Base-by-base conservation (phyloP, 768 basidiomycete genomes). In the Pleurotus tuoliensis region DNA sequence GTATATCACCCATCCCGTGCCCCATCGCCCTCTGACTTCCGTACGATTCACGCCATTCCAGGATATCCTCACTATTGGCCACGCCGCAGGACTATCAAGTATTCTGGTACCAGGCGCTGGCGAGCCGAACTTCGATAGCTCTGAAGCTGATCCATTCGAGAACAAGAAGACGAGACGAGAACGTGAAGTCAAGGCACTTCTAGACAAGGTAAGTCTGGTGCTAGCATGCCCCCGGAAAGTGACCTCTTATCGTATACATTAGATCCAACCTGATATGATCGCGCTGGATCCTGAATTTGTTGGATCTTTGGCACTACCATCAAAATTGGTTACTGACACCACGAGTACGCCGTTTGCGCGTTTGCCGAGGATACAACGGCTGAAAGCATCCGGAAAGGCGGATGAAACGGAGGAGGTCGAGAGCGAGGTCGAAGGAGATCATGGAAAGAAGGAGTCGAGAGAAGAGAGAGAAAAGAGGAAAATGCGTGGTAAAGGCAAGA, bases 91-190 rank as follows among this genome's bases (percentile, higher is more conserved):
- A 0, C 74, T 98, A 15, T 91, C 91, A 3, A 89, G 83, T 41
- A 81, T 98, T 50, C 78, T 98, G 55, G 87, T 98, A 0, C 97
- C 97, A 0, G 96, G 96, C 24, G 75, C 87, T 7, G 97, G 96
- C 34, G 95, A 98, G 69, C 84, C 95, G 46, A 94, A 97, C 76
- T 96, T 94, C 68, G 97, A 99, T 66, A 90, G 88, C 57, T 69
- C 80, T 12, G 97, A 98, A 69, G 92, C 93, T 0, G 95, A 99
- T 81, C 94, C 95, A 2, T 98, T 90, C 73, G 96, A 99, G 71
- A 82, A 87, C 64, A 84, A 81, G 69, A 86, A 83, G 59, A 79
- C 89, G 18, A 73, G 94, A 56, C 79, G 91, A 55, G 97, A 98
- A 73, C 79, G 91, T 56, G 97, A 98, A 70, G 93, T 98, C 64